Base-by-base conservation (phyloP, 2,329 filamentous ascomycete genomes). In the Sporothrix curviconia region DNA sequence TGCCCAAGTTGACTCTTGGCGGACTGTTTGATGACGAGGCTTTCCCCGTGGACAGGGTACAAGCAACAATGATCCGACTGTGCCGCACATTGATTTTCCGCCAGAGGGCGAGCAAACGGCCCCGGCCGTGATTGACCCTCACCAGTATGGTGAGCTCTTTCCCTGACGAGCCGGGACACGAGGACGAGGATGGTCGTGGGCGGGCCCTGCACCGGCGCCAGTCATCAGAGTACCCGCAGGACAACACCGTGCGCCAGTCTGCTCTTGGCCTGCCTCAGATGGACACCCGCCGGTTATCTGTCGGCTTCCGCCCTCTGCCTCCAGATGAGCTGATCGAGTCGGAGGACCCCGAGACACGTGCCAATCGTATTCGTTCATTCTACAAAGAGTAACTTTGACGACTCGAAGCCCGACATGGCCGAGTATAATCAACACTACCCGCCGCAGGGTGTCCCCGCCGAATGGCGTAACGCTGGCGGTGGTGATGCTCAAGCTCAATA, bases 331-430 rank as follows among this genome's bases (percentile, higher is more conserved):
- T 89, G 56, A 80, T 78, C 30, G 83, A 86, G 43, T 83, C 86
- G 3, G 94, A 97, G 68, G 92, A 96, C 69, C 91, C 94, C 0
- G 94, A 97, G 71, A 86, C 92, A 67, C 85, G 94, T 66, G 94
- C 94, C 62, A 97, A 96, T 76, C 86, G 94, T 59, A 99, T 99
- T 64, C 84, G 94, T 70, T 99, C 94, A 4, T 99, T 99, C 77
- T 99, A 99, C 78, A 96, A 96, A 76, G 94, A 99, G 70, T 99
- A 99, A n/a, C 75, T 99, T 99, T 66, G 94, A 97, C 64, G 92
- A 96, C 42, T 83, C 78, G 59, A 89, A 84, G 68, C 62, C 61
- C 8, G 65, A 68, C 63, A 63, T 68, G 62, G 17, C 61, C 60
- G 60, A 61, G 39, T 65, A 65, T 59, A 64, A 65, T 43, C 64